These are phyloP conservation scores for Picea abies DNA, from an alignment of 83 land plant species.

Conservation along the genomic window DNA sequence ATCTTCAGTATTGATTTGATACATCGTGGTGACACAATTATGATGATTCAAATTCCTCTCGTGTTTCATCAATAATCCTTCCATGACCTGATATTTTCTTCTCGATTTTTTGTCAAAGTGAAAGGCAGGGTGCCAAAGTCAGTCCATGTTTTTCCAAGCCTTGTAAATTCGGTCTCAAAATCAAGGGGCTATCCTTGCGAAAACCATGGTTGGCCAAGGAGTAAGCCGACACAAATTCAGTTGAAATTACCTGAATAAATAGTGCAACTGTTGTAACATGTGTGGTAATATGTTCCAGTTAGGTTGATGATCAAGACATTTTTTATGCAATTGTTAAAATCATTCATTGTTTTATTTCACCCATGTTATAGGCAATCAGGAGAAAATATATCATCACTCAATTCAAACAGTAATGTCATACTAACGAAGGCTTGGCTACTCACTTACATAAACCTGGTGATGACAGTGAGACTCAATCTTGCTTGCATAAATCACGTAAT, in stretches of 20 bases:
- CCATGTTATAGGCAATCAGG: not conserved
- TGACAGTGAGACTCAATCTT: not conserved
- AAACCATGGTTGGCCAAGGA: not conserved
- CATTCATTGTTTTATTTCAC: not conserved
- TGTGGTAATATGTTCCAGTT: not conserved
- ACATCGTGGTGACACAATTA: not conserved
- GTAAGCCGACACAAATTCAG: not conserved
- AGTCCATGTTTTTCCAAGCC: not conserved
- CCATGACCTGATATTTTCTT: not conserved
- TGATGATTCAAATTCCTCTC: not conserved
- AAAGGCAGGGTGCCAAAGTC: not conserved
- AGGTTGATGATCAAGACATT: not conserved
- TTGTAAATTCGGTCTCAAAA: slow-evolving; percentile 2
- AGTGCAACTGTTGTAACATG: not conserved
- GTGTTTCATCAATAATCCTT: not conserved
- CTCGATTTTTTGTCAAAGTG: not conserved
- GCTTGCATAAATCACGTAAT: not conserved
- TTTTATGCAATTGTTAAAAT: not conserved
- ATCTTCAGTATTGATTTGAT: not conserved
- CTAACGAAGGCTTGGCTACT: not conserved
- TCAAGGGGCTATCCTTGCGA: not conserved
- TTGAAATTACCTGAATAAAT: not conserved
- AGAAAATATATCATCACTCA: not conserved
- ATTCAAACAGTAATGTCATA: not conserved
- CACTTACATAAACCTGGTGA: not conserved